A percentile compares a stretch with the other conserved stretches of the same genome.
Evolutionary conservation across 768 basidiomycete genomes (phyloP).

Genomic region (Guyanaporus albipodus): DNA sequence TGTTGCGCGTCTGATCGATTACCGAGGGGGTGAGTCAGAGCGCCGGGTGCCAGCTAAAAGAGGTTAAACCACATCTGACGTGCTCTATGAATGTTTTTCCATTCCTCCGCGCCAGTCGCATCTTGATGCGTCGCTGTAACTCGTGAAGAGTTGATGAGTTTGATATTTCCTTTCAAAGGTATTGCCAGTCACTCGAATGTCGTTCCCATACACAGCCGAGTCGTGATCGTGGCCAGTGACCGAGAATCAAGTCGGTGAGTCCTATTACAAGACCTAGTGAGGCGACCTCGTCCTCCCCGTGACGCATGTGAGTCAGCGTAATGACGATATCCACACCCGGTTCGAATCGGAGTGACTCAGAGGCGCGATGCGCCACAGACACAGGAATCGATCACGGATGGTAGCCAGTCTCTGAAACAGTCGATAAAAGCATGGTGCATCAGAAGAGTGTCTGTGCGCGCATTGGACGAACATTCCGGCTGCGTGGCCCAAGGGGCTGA

Average conservation of each 20-base stretch:
- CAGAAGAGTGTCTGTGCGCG: not conserved
- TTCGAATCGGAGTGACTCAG: slow-evolving; percentile 1
- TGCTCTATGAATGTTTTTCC: not conserved
- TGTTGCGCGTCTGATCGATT: slow-evolving; percentile 8
- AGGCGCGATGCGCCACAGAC: slow-evolving; percentile 6
- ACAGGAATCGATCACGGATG: slow-evolving; percentile 7
- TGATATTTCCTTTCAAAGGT: slow-evolving; percentile 5
- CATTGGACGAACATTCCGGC: slow-evolving; percentile 9
- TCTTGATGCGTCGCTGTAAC: slow-evolving; percentile 4
- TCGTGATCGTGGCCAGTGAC: slow-evolving; percentile 11
- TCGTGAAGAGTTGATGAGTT: slow-evolving; percentile 8
- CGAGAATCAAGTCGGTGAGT: slow-evolving; percentile 9
- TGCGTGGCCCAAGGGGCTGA: slow-evolving; percentile 7
- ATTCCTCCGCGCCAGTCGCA: not conserved
- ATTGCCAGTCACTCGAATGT: not conserved
- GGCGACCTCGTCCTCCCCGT: slow-evolving; percentile 6
- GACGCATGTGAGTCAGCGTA: slow-evolving; percentile 12
- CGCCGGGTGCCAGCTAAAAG: not conserved
- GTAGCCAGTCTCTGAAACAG: not conserved
- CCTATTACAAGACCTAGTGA: not conserved
- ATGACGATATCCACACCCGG: slow-evolving; percentile 3
- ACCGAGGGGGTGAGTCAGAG: not conserved
- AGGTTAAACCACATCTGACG: slow-evolving; percentile 1
- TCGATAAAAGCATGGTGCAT: not conserved
- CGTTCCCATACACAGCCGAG: slow-evolving; percentile 6